Evolutionary conservation across 345 rosid species (phyloP), one percentile per base, ranked within the genome.

Genomic region (Pistacia vera): DNA sequence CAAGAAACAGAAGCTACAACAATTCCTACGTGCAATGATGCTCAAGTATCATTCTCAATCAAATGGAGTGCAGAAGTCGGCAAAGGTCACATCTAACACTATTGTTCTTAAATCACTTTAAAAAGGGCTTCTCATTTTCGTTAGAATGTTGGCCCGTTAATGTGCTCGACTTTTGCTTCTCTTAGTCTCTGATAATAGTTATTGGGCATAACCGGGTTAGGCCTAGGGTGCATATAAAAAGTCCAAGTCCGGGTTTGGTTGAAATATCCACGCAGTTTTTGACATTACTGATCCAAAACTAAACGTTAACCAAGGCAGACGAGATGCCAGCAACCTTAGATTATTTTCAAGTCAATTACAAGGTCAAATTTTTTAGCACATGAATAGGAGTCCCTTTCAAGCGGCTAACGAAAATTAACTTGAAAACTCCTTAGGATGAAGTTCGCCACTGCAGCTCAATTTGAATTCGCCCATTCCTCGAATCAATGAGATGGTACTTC

Each of bases 361-460:
- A 13, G 8, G 38, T 46, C 22, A 63, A 41, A 36, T 63, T 11
- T 44, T 38, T 2, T 7, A 22, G 75, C 57, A 7, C 46, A 48
- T 62, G 2, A 22, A 48, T 9, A 4, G 49, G 46, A 41, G 46
- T 41, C 8, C 18, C 36, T 67, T 2, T 5, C 5, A 9, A 48
- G 25, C 3, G 12, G 9, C 38, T 67, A 13, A 2, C 17, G 22
- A 20, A 60, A 72, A 46, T 11, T 22, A 41, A 13, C 11, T 44
- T 58, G 52, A 10, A 35, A 56, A 72, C 16, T 54, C 65, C 71
- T 74, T 72, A 88, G 11, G 87, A 82, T n/a, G 91, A 79, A 62
- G 93, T 83, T 86, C 97, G 88, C 98, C 97, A 95, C 66, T 89
- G 98, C 85, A 95, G 80, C 86, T 93, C 97, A 48, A 93, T 85